phyloP scores from a whole-genome alignment of 2,329 filamentous ascomycete species.

The Penicillium polonicum region DNA sequence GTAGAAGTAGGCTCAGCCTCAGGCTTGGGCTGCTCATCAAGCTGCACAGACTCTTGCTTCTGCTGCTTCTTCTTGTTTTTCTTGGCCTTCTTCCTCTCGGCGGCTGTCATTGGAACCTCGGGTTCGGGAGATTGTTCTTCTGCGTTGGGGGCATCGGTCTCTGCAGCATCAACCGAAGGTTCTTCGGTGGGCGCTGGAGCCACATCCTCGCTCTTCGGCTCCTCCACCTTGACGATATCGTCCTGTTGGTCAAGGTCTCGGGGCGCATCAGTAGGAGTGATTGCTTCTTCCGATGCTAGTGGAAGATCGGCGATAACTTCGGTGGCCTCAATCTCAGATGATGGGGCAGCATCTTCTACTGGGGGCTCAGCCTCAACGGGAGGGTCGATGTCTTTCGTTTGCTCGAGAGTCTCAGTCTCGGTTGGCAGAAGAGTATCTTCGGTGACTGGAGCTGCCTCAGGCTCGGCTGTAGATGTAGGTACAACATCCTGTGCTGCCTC shows the following conservation, averaged over 20 bases:
- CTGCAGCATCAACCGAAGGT: neutral
- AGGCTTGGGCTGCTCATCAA: slow-evolving; percentile 8
- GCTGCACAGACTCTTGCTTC: slow-evolving; percentile 17
- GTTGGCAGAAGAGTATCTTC: neutral
- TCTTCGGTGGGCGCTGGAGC: neutral
- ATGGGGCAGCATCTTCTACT: neutral
- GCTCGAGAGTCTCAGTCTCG: neutral
- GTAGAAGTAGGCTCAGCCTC: slow-evolving; percentile 5
- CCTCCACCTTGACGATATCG: neutral
- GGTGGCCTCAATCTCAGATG: neutral
- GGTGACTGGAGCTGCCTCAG: neutral
- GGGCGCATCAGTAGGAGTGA: neutral
- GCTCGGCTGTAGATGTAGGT: neutral
- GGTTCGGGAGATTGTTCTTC: slow-evolving; percentile 3
- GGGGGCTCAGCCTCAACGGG: neutral
- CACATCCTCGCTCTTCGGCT: slow-evolving; percentile 3
- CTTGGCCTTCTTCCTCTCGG: slow-evolving; percentile 42
- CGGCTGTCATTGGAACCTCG: slow-evolving; percentile 19
- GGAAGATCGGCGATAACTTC: neutral
- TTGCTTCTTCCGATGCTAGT: neutral
- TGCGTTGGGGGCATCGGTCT: neutral
- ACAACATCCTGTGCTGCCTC: neutral
- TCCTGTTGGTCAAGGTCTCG: slow-evolving; percentile 1
- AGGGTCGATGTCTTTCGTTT: neutral
- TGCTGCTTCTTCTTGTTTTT: slow-evolving; percentile 37